Evolutionary conservation across 805 yeast species (phyloP).

Genomic region (Wickerhamomyces subpelliculosus): DNA sequence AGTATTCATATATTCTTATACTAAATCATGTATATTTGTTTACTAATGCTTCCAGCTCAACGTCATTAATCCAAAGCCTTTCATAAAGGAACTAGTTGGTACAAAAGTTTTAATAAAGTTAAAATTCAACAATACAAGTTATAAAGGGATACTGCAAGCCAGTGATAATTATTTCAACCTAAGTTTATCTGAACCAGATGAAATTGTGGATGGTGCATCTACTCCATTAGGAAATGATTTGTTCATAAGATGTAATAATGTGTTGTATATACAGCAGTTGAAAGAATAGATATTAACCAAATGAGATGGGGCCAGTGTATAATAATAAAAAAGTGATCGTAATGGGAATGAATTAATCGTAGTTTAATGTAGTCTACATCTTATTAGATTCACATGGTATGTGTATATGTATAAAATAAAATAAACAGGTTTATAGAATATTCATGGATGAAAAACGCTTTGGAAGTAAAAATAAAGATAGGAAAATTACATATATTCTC

Average conservation of each 20-base stretch:
- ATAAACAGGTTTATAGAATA: conserved; percentile 1
- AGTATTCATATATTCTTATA: not conserved
- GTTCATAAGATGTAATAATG: conserved; percentile 87
- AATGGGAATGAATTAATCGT: too few species aligned
- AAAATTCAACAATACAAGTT: conserved; percentile 88
- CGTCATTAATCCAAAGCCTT: conserved; percentile 90
- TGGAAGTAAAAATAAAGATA: too few species aligned
- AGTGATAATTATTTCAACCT: conserved; percentile 92
- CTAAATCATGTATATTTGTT: not conserved
- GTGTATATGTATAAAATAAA: not conserved
- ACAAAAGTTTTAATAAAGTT: conserved; percentile 68
- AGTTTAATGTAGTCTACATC: too few species aligned
- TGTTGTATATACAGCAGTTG: conserved; percentile 38
- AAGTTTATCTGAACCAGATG: conserved; percentile 58
- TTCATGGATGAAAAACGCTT: too few species aligned
- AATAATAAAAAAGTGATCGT: too few species aligned
- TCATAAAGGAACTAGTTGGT: conserved; percentile 66
- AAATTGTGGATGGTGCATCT: conserved; percentile 39
- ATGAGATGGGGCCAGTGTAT: too few species aligned
- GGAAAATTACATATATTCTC: too few species aligned
- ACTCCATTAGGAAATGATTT: conserved; percentile 64
- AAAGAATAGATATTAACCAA: conserved; percentile 2
- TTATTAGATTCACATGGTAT: not conserved
- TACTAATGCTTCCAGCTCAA: too few species aligned
- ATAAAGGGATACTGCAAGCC: conserved; percentile 68